phyloP scores from a whole-genome alignment of 495 filamentous ascomycete genomes.

The Aspergillus baeticus region DNA sequence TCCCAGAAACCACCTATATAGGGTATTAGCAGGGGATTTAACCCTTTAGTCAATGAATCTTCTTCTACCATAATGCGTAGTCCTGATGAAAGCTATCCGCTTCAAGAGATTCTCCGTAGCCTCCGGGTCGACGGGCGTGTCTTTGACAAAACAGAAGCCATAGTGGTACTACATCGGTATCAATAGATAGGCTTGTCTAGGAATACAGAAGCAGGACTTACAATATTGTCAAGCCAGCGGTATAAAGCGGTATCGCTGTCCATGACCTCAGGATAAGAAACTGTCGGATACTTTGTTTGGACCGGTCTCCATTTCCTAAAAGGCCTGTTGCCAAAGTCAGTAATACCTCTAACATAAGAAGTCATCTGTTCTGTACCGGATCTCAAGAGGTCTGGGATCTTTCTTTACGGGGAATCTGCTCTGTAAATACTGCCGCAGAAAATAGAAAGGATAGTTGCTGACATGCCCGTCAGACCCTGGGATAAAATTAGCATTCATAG shows the following conservation, averaged over 20 bases:
- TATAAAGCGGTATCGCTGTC: slow-evolving; percentile 47
- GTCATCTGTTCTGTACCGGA: slow-evolving; percentile 8
- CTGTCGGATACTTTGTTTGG: slow-evolving; percentile 44
- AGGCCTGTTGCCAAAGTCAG: slow-evolving; percentile 30
- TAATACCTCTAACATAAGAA: background rate
- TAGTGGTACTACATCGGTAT: slow-evolving; percentile 43
- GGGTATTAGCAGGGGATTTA: background rate
- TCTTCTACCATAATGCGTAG: slow-evolving; percentile 78
- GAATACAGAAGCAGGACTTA: slow-evolving; percentile 25
- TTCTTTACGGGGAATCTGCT: too few relatives aligned
- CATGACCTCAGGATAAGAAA: slow-evolving; percentile 63
- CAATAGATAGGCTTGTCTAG: background rate
- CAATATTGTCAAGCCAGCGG: slow-evolving; percentile 60
- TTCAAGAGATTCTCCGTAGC: slow-evolving; percentile 69
- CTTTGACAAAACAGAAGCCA: slow-evolving; percentile 71
- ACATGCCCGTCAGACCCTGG: slow-evolving; percentile 50
- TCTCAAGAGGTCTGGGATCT: slow-evolving; percentile 9
- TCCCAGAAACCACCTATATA: slow-evolving; percentile 80
- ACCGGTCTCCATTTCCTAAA: slow-evolving; percentile 11
- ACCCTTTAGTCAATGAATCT: background rate
- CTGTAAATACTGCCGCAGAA: too few relatives aligned
- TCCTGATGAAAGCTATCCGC: slow-evolving; percentile 76
- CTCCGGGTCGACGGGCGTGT: slow-evolving; percentile 63
- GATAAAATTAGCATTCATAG: slow-evolving; percentile 18
- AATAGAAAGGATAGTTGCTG: slow-evolving; percentile 57